Percentiles rank a stretch among this genome's conserved stretches.
These are phyloP conservation scores for Tetratostichococcus sp. DNA, from an alignment of 139 green algal species.

Conservation along the genomic window DNA sequence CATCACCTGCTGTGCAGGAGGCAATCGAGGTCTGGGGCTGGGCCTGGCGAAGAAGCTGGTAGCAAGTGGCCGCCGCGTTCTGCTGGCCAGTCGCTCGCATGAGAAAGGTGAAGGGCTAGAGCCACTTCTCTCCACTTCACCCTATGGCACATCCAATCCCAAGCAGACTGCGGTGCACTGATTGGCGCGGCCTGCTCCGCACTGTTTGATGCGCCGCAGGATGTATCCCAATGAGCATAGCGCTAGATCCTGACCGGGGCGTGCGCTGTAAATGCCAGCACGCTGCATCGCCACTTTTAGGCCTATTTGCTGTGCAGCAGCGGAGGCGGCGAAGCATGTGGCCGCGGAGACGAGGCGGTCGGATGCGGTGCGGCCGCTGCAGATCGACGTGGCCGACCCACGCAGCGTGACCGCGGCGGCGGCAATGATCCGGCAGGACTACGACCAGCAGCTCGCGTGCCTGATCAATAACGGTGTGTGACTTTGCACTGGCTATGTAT, in stretches of 20 bases:
- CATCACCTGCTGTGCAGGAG: neutral
- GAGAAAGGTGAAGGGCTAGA: neutral
- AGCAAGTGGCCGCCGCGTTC: neutral
- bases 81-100: neutral
- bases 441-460: constrained; percentile 4
- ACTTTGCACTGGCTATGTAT: too few relatives aligned
- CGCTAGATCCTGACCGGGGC: too few relatives aligned
- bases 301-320: too few relatives aligned
- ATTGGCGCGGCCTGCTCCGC: too few relatives aligned
- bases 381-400: neutral
- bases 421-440: neutral
- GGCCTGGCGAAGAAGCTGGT: constrained; percentile 8
- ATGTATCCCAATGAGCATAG: too few relatives aligned
- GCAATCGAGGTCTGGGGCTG: constrained; percentile 6
- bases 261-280: too few relatives aligned
- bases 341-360: neutral
- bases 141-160: neutral
- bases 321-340: neutral
- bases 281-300: too few relatives aligned
- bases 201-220: too few relatives aligned
- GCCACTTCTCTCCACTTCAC: too few relatives aligned
- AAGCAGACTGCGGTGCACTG: too few relatives aligned
- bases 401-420: neutral
- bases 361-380: neutral
- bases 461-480: neutral